Evolutionary conservation across 306 rosid genomes (phyloP), one percentile per base, ranked within the genome.

Genomic region (Fragaria nilgerrensis): DNA sequence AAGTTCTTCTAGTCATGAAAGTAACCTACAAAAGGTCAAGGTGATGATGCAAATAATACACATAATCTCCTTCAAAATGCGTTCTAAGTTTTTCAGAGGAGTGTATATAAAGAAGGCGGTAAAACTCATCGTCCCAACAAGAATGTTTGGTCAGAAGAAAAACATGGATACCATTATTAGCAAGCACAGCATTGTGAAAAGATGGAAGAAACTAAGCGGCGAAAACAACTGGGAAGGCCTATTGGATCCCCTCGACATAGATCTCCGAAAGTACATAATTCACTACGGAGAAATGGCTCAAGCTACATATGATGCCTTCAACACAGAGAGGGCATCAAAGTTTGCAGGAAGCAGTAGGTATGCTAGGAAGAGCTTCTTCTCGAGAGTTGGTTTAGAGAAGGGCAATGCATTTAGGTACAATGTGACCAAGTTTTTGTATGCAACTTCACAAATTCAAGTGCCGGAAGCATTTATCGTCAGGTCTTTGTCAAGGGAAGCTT

Each of bases 231-330:
- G 97, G 96, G 55, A 88, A 74, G 87, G 79, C 66, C 27, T 90
- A 2, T 50, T 90, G 47, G 90, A 93, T 12, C 97, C 94, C 19
- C 85, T 89, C 15, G 73, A 88, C 70, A 84, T 82, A n/a, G 86
- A 93, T 74, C 97, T 93, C 64, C 86, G 96, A 1, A 82, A 65
- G 7, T 88, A 85, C 82, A 48, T 90, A 29, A 74, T 92, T 56
- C 94, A 89, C 80, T 90, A 90, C 2, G 98, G 98, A 0, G 90
- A 94, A 76, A 92, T 86, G 96, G 90, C 97, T 23, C 94, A 94
- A 75, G 89, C 97, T 0, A 79, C 93, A 3, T 90, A 93, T 55
- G 94, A 93, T 67, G 87, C 90, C 43, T 93, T 93, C 74, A 84
- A 89, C 83, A 47, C 82, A 4, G 90, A 92, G 39, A 82, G 79